Base-by-base conservation (phyloP, 305 asterid genomes). In the Fraxinus velutina region DNA sequence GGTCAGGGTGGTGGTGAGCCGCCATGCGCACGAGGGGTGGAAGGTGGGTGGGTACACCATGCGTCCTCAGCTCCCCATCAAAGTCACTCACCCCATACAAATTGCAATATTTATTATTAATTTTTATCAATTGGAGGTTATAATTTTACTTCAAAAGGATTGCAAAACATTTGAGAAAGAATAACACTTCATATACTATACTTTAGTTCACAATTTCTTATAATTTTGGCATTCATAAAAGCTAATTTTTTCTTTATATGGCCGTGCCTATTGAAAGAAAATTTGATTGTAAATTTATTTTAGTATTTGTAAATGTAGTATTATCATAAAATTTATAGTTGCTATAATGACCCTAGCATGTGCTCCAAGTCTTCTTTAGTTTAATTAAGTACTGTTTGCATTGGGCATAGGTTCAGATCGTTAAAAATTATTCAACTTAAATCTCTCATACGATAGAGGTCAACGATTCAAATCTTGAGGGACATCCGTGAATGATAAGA, bases 11-110 rank as follows among this genome's bases (percentile, higher is more conserved):
- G 89, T 79, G 88, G 86, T 77, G 86, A 88, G 88, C 89, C 85
- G 88, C 90, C 87, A 84, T 86, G 87, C 90, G 88, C 95, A 90
- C 92, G 93, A 86, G 92, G 89, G 92, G 87, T n/a, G 21, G 82
- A 66, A 62, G 73, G 73, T 8, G 71, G 75, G 83, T 85, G 89
- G 86, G 77, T 47, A 13, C 60, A 47, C 57, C 57, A 50, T 50
- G 60, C 60, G 60, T 50, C 60, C 21, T 55, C 64, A 0, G 24
- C 64, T 55, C 64, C 24, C 24, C 22, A 55, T 55, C 64, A 55
- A 55, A 55, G 10, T 1, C 24, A 55, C 64, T 55, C 64, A 5
- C 24, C 64, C 7, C 62, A 52, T 17, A 2, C 24, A 52, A 0
- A n/a, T 13, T 29, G 22, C 8, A n/a, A n/a, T 52, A 55, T 55